phyloP scores from a whole-genome alignment of 352 stramenopile genomes.

The Pseudoperonospora humuli region DNA sequence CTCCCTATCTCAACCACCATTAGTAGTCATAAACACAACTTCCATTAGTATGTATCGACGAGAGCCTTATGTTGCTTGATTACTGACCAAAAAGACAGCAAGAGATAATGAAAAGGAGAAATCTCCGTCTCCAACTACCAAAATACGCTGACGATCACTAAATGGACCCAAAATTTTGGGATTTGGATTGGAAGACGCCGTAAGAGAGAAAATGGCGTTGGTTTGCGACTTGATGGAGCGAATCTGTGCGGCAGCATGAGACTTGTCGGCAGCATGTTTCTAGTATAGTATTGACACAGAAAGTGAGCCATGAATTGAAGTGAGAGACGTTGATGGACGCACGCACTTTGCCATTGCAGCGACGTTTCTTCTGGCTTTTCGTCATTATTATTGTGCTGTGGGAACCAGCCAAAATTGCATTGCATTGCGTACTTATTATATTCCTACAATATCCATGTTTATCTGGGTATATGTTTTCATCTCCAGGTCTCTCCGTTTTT shows the following conservation, averaged over 20 bases:
- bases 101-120: slow-evolving; percentile 78
- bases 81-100: slow-evolving; percentile 48
- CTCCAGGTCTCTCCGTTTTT: no score
- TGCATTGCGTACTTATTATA: no score
- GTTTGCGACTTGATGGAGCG: slow-evolving; percentile 47
- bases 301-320: not conserved
- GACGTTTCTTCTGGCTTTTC: slow-evolving; percentile 24
- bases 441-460: no score
- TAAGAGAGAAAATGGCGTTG: slow-evolving; percentile 60
- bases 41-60: slow-evolving; percentile 1
- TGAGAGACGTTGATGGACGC: not conserved
- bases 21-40: not conserved
- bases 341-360: slow-evolving; percentile 25
- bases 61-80: slow-evolving; percentile 7
- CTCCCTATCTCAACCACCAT: slow-evolving; percentile 30
- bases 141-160: slow-evolving; percentile 61
- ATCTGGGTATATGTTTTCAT: no score
- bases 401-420: no score
- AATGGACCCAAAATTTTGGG: slow-evolving; percentile 73
- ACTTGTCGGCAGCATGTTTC: slow-evolving; percentile 13
- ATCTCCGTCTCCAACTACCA: slow-evolving; percentile 81
- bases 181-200: slow-evolving; percentile 74
- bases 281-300: slow-evolving; percentile 1
- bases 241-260: slow-evolving; percentile 13
- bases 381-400: slow-evolving; percentile 13